A percentile compares a stretch with the other conserved stretches of the same genome.
Evolutionary conservation across 2,329 filamentous ascomycete species (phyloP).

Genomic region (Calonectria fujianensis): DNA sequence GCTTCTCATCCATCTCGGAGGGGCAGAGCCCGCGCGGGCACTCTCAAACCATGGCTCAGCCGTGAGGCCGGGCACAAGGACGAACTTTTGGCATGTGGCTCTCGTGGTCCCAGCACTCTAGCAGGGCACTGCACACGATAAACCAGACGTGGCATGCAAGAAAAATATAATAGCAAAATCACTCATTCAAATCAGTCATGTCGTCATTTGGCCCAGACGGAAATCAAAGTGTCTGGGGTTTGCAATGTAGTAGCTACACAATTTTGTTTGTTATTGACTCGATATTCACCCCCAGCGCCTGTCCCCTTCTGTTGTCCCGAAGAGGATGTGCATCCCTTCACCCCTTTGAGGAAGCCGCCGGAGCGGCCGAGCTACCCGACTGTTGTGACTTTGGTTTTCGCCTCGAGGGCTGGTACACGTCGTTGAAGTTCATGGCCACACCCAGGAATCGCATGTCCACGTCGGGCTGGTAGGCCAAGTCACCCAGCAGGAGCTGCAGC

Average conservation of each 20-base stretch:
- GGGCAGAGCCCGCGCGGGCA: not conserved
- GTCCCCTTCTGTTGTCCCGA: not conserved
- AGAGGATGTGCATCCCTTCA: conserved; percentile 42
- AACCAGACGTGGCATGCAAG: conserved; percentile 5
- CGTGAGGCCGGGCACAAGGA: conserved; percentile 22
- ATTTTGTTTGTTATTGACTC: conserved; percentile 21
- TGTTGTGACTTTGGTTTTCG: conserved; percentile 71
- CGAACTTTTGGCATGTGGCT: conserved; percentile 25
- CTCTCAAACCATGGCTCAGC: not conserved
- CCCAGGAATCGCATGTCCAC: conserved; percentile 96
- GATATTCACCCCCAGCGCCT: conserved; percentile 26
- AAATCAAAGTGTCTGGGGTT: conserved; percentile 24
- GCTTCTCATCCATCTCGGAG: not conserved
- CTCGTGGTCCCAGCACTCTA: conserved; percentile 33
- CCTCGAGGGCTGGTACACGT: conserved; percentile 89
- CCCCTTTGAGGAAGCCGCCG: conserved; percentile 53
- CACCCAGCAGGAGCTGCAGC: conserved; percentile 88
- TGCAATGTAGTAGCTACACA: conserved; percentile 32
- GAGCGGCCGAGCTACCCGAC: conserved; percentile 46
- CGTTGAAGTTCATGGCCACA: conserved; percentile 99
- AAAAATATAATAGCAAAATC: not conserved
- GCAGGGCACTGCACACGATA: conserved; percentile 9
- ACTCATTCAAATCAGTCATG: conserved; percentile 40
- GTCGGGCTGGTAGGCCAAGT: conserved; percentile 94
- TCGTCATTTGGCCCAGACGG: conserved; percentile 40